Conservation (phyloP, 148 eudicot species). For the Linanthus parryae region DNA sequence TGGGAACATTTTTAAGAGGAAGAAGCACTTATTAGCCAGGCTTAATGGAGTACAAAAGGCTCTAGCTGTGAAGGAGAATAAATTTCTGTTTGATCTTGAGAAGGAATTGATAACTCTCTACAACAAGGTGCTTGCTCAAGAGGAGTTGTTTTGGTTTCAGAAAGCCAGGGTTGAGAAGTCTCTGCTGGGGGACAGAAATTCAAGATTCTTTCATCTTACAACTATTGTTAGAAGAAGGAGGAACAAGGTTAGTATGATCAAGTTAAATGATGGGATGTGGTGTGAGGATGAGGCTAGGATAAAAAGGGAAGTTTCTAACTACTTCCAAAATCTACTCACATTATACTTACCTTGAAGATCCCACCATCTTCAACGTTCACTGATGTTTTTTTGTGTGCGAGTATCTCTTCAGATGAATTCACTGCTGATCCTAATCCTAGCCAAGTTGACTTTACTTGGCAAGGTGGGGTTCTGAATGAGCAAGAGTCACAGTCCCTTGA, state of each 20-base stretch:
- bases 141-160: neutral
- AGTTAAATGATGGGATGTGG: neutral
- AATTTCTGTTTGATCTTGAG: neutral
- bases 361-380: too few species aligned
- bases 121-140: neutral
- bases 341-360: too few species aligned
- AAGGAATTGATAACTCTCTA: neutral
- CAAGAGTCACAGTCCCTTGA: too few species aligned
- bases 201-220: neutral
- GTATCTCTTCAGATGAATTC: too few species aligned
- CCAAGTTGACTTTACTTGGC: too few species aligned
- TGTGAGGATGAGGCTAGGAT: too few species aligned
- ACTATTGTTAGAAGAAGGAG: neutral
- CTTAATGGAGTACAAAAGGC: neutral
- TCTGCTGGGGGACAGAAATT: constrained; percentile 8
- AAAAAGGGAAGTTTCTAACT: too few species aligned
- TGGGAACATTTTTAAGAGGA: constrained; percentile 1
- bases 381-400: too few species aligned
- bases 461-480: too few species aligned
- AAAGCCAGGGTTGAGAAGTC: neutral
- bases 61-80: neutral
- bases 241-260: neutral
- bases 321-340: too few species aligned
- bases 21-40: too few species aligned
- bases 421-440: too few species aligned